Conservation (phyloP, 2,329 filamentous ascomycete genomes). For the Stachybotrys chartarum region DNA sequence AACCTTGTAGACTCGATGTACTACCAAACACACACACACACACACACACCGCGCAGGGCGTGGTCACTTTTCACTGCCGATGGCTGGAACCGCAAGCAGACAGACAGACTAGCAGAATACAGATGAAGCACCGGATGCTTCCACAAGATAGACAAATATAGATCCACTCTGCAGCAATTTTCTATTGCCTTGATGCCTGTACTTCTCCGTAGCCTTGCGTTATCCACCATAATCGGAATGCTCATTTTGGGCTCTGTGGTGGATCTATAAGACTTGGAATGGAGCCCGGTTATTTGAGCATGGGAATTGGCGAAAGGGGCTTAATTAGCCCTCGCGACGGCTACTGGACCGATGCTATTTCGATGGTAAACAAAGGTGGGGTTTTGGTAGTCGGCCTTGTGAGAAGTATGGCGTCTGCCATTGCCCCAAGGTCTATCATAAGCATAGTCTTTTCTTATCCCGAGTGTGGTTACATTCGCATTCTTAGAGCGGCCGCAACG, state of each 20-base stretch:
- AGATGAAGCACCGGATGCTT: slow-evolving; percentile 12
- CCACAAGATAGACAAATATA: slow-evolving; percentile 1
- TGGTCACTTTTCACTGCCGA: slow-evolving; percentile 6
- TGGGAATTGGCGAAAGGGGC: not conserved
- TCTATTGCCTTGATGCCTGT: not conserved
- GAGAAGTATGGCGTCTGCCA: not conserved
- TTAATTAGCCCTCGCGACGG: not conserved
- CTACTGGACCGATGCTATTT: not conserved
- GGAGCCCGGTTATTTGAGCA: too few species aligned
- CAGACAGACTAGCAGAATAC: slow-evolving; percentile 3
- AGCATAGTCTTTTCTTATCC: not conserved
- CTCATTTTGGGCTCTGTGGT: not conserved
- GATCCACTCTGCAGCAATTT: not conserved
- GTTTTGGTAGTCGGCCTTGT: not conserved
- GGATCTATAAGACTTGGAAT: not conserved
- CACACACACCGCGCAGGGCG: slow-evolving; percentile 9
- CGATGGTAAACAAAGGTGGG: not conserved
- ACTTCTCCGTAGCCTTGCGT: too few species aligned
- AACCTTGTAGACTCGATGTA: slow-evolving; percentile 2
- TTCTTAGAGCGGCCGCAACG: not conserved
- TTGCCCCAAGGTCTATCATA: not conserved
- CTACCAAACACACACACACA: slow-evolving; percentile 9
- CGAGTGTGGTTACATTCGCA: not conserved
- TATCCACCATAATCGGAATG: not conserved
- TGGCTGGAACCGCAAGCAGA: slow-evolving; percentile 5